phyloP scores from a whole-genome alignment of 805 yeast genomes.

The Hanseniaspora hatyaiensis region DNA sequence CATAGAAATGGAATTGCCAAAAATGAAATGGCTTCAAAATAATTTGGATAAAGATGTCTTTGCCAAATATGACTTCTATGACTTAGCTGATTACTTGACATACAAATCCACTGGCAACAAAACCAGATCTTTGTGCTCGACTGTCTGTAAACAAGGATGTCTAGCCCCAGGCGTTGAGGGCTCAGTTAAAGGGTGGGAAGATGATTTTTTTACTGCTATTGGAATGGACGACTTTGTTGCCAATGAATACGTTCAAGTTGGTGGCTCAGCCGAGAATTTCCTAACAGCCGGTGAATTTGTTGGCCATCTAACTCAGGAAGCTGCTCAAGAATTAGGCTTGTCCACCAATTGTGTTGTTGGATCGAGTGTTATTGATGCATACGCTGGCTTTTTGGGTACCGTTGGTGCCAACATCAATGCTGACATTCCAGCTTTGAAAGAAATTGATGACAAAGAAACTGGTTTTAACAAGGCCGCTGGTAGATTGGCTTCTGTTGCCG shows the following conservation, averaged over 20 bases:
- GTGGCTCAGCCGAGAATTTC: conserved; percentile 51
- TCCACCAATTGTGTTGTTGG: conserved; percentile 75
- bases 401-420: conserved; percentile 78
- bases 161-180: conserved; percentile 87
- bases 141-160: conserved; percentile 91
- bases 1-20: conserved; percentile 95
- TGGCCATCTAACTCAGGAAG: conserved; percentile 51
- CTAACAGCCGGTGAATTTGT: conserved; percentile 83
- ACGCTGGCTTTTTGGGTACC: conserved; percentile 98
- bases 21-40: conserved; percentile 89
- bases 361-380: conserved; percentile 93
- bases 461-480: conserved; percentile 59
- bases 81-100: conserved; percentile 82
- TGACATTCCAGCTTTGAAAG: conserved; percentile 39
- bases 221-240: conserved; percentile 68
- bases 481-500: conserved; percentile 94
- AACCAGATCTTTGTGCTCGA: conserved; percentile 78
- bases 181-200: conserved; percentile 79
- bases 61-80: conserved; percentile 65
- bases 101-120: conserved; percentile 82
- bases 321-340: conserved; percentile 78
- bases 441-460: conserved; percentile 35
- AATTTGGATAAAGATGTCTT: conserved; percentile 57
- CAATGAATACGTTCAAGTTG: conserved; percentile 65
- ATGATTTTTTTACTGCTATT: conserved; percentile 55